Base-by-base conservation (phyloP, 495 filamentous ascomycete genomes). In the Aspergillus heteromorphus region DNA sequence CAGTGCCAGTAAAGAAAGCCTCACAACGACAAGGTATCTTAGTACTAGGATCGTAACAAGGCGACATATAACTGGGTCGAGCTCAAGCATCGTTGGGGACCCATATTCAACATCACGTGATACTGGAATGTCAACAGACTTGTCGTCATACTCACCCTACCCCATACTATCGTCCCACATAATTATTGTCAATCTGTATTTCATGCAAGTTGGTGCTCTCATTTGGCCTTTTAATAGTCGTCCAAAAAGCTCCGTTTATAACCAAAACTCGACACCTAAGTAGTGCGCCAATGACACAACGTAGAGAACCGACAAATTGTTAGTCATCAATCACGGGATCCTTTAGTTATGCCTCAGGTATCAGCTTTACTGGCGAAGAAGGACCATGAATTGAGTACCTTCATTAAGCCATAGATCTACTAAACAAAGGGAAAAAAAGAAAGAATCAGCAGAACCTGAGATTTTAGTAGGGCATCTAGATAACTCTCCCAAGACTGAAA, bases 31-130 rank as follows among this genome's bases (percentile, higher is more conserved):
- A n/a, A n/a, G n/a, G n/a, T n/a, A n/a, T n/a, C n/a, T n/a, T n/a
- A n/a, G n/a, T n/a, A n/a, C n/a, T n/a, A n/a, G n/a, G n/a, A n/a
- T n/a, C n/a, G n/a, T n/a, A n/a, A n/a, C n/a, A n/a, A n/a, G n/a
- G n/a, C n/a, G n/a, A 52, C 17, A 9, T 2, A 25, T 41, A 11
- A 38, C 27, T 21, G 49, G 16, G 8, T n/a, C 20, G 8, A n/a
- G 11, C 5, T 38, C 34, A 5, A 38, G 8, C 34, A 38, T n/a
- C n/a, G 34, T 49, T 6, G 18, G 16, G 47, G 48, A 38, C 34
- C 54, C 48, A 54, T 17, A 18, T 47, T 49, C 16, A 20, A 54
- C 30, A 29, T 66, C 64, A 68, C 66, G 64, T 66, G 64, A 63
- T 40, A 6, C 19, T 8, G 27, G 17, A 16, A 5, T 49, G 27